Percentiles rank a stretch among this genome's conserved stretches.
Evolutionary conservation across 192 early-diverging fungal species (phyloP).

Genomic region (Rhizoclosmatium sp.): DNA sequence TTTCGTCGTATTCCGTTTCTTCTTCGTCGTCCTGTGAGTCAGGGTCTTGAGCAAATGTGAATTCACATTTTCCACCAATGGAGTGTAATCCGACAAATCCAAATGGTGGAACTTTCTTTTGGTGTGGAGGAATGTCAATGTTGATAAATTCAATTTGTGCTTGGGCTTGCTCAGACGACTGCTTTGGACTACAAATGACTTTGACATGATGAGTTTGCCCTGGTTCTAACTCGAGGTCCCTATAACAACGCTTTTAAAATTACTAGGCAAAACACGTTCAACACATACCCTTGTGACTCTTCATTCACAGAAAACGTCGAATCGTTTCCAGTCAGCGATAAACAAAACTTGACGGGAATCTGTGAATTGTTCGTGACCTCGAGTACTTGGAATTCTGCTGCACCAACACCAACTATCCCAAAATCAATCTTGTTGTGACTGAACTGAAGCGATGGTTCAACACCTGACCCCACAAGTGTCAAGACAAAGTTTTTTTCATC

Average conservation of each 20-base stretch:
- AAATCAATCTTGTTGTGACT: conserved; percentile 47
- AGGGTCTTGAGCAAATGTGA: conserved; percentile 28
- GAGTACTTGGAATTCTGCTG: conserved; percentile 55
- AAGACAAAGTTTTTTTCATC: conserved; percentile 51
- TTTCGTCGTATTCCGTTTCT: conserved; percentile 1
- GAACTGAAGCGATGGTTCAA: conserved; percentile 48
- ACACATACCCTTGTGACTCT: background rate
- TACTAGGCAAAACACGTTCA: background rate
- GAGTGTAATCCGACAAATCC: conserved; percentile 42
- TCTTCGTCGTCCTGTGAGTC: conserved; percentile 24
- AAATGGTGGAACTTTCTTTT: conserved; percentile 35
- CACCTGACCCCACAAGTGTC: conserved; percentile 45
- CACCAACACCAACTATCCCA: conserved; percentile 60
- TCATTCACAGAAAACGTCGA: conserved; percentile 1
- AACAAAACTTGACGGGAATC: conserved; percentile 43
- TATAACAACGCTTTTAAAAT: conserved; percentile 5
- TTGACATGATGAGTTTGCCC: conserved; percentile 44
- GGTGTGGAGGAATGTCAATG: conserved; percentile 29
- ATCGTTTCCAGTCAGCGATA: background rate
- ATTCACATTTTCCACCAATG: conserved; percentile 47
- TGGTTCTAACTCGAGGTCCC: conserved; percentile 44
- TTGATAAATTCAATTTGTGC: conserved; percentile 28
- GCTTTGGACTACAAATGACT: conserved; percentile 49
- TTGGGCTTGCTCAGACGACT: conserved; percentile 12
- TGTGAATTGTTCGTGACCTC: conserved; percentile 47